These are phyloP conservation scores for Glomus cerebriforme DNA, from an alignment of 192 early-diverging fungal species.

Conservation along the genomic window DNA sequence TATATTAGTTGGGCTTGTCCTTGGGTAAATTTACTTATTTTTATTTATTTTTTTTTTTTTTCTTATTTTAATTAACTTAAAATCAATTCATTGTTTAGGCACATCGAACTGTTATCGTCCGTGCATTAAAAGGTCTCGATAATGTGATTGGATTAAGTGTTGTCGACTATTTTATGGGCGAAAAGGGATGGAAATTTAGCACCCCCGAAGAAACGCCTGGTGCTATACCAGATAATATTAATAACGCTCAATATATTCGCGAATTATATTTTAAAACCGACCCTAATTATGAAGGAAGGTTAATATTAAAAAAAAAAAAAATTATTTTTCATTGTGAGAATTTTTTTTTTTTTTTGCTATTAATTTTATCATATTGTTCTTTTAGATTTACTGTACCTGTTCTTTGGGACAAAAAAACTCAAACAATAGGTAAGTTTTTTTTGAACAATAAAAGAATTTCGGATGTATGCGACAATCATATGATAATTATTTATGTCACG, in stretches of 20 bases:
- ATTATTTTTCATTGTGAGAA: not conserved
- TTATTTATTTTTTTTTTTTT: not conserved
- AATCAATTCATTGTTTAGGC: conserved; percentile 57
- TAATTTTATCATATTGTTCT: not conserved
- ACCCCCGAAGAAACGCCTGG: conserved; percentile 73
- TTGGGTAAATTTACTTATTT: conserved; percentile 43
- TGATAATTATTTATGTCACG: not conserved
- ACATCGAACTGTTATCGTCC: conserved; percentile 84
- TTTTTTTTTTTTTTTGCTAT: not conserved
- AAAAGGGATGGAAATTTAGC: conserved; percentile 82
- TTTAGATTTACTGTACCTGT: conserved; percentile 90
- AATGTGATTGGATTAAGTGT: conserved; percentile 81
- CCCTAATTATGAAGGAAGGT: conserved; percentile 64
- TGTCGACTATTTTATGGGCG: conserved; percentile 79
- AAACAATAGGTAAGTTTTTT: conserved; percentile 72
- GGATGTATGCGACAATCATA: conserved; percentile 10
- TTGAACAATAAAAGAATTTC: too few species aligned
- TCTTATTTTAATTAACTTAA: not conserved
- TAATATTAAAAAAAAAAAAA: too few species aligned
- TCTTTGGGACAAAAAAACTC: conserved; percentile 92
- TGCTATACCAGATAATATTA: conserved; percentile 73
- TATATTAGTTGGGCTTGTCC: conserved; percentile 72
- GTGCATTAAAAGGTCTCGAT: conserved; percentile 89
- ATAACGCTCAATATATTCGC: conserved; percentile 72
- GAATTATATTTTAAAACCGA: conserved; percentile 94